Evolutionary conservation across 257 asterid species (phyloP).

Genomic region (Orobanche coerulescens): DNA sequence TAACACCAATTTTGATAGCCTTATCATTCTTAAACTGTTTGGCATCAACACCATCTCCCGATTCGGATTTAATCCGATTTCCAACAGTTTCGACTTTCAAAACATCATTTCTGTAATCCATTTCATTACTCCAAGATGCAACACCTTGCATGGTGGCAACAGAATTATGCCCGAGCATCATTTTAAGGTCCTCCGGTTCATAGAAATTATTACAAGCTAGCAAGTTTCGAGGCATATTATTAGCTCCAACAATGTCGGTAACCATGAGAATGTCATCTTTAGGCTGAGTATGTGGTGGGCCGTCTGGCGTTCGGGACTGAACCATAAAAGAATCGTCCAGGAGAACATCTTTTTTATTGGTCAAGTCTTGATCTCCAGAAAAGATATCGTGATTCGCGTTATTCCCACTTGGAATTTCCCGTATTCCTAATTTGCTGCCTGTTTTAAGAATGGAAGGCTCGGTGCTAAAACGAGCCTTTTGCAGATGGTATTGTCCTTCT

Average conservation of each 20-base stretch:
- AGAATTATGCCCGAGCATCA: constrained; percentile 53
- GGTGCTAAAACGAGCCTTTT: constrained; percentile 26
- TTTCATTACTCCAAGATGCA: constrained; percentile 20
- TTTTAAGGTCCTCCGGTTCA: constrained; percentile 72
- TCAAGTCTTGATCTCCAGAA: constrained; percentile 31
- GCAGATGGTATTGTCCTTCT: constrained; percentile 24
- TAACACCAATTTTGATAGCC: constrained; percentile 19
- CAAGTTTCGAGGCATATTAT: constrained; percentile 18
- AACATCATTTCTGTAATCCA: constrained; percentile 38
- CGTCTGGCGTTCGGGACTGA: constrained; percentile 34
- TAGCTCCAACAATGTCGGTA: constrained; percentile 37
- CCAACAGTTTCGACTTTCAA: constrained; percentile 27
- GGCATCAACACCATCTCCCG: constrained; percentile 24
- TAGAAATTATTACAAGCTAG: constrained; percentile 19
- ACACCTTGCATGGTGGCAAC: constrained; percentile 6
- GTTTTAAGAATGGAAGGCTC: constrained; percentile 37
- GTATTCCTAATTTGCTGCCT: constrained; percentile 25
- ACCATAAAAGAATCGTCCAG: constrained; percentile 67
- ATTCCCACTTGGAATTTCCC: constrained; percentile 18
- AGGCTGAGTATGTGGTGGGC: constrained; percentile 27
- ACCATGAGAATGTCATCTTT: constrained; percentile 46
- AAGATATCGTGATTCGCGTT: constrained; percentile 22
- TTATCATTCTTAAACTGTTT: constrained; percentile 24
- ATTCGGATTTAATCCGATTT: constrained; percentile 19
- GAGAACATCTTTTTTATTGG: constrained; percentile 33